Percentiles rank a stretch among this genome's conserved stretches.
These are phyloP conservation scores for Lachnellula willkommii DNA, from an alignment of 2,329 filamentous ascomycete species.

Conservation along the genomic window DNA sequence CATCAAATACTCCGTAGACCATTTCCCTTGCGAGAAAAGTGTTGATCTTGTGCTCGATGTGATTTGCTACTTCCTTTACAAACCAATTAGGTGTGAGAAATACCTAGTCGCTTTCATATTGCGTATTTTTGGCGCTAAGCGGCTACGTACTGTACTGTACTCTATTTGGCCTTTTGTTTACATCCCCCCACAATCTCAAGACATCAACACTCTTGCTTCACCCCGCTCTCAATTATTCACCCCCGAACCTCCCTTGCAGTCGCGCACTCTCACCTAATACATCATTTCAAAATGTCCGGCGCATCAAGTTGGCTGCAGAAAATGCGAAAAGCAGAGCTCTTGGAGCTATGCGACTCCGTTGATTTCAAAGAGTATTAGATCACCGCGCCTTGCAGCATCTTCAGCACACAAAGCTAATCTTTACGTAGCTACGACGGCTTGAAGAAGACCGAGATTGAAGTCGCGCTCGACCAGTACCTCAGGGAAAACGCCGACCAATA, in stretches of 20 bases:
- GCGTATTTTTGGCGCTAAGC: neutral
- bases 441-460: slow-evolving; percentile 76
- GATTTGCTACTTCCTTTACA: neutral
- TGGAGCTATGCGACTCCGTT: slow-evolving; percentile 65
- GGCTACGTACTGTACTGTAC: neutral
- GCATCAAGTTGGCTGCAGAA: slow-evolving; percentile 68
- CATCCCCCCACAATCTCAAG: slow-evolving; percentile 6
- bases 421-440: slow-evolving; percentile 57
- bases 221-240: slow-evolving; percentile 5
- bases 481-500: slow-evolving; percentile 62
- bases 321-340: slow-evolving; percentile 77
- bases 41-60: neutral
- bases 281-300: slow-evolving; percentile 51
- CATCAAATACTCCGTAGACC: slow-evolving; percentile 1
- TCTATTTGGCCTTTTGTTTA: slow-evolving; percentile 3
- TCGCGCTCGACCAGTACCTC: slow-evolving; percentile 67
- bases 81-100: neutral
- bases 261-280: slow-evolving; percentile 45
- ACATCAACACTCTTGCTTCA: slow-evolving; percentile 6
- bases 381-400: slow-evolving; percentile 8
- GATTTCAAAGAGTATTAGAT: slow-evolving; percentile 66
- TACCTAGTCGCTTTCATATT: neutral
- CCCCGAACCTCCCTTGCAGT: slow-evolving; percentile 19
- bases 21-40: neutral
- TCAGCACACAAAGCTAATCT: slow-evolving; percentile 14